Evolutionary conservation across 805 yeast species (phyloP).

Genomic region (Sungouiozyma intestinalis): DNA sequence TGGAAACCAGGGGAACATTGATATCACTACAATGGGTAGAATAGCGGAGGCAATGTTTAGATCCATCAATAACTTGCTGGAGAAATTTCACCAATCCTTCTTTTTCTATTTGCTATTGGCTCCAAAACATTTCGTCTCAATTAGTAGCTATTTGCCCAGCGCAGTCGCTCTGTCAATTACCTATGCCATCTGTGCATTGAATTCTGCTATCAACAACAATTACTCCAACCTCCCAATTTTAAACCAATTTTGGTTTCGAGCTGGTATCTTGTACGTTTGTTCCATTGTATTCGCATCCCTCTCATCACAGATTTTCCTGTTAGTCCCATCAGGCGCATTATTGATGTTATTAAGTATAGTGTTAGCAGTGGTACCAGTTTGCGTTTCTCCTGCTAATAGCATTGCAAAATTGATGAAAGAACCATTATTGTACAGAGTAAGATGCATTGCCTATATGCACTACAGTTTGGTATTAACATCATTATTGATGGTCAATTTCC

Average conservation of each 20-base stretch:
- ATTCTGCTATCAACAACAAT: conserved; percentile 37
- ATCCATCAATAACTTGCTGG: conserved; percentile 82
- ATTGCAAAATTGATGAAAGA: conserved; percentile 3
- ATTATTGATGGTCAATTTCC: conserved; percentile 70
- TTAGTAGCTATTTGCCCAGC: conserved; percentile 85
- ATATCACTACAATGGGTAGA: conserved; percentile 87
- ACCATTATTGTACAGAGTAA: conserved; percentile 25
- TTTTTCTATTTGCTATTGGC: conserved; percentile 80
- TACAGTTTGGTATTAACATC: conserved; percentile 63
- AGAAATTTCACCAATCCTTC: conserved; percentile 94
- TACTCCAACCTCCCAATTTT: conserved; percentile 9
- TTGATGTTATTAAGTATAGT: conserved; percentile 12
- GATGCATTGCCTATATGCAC: conserved; percentile 43
- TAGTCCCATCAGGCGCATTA: conserved; percentile 6
- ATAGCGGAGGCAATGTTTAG: conserved; percentile 79
- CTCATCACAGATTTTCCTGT: conserved; percentile 13
- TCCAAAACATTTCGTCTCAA: conserved; percentile 76
- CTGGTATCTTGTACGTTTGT: conserved; percentile 22
- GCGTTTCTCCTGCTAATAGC: conserved; percentile 10
- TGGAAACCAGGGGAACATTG: conserved; percentile 53
- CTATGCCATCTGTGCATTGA: conserved; percentile 58
- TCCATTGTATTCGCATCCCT: conserved; percentile 23
- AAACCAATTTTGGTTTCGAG: conserved; percentile 12
- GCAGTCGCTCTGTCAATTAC: conserved; percentile 63
- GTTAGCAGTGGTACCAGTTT: conserved; percentile 13